phyloP scores from a whole-genome alignment of 2,329 filamentous ascomycete genomes.

The Rhinocladiella similis region DNA sequence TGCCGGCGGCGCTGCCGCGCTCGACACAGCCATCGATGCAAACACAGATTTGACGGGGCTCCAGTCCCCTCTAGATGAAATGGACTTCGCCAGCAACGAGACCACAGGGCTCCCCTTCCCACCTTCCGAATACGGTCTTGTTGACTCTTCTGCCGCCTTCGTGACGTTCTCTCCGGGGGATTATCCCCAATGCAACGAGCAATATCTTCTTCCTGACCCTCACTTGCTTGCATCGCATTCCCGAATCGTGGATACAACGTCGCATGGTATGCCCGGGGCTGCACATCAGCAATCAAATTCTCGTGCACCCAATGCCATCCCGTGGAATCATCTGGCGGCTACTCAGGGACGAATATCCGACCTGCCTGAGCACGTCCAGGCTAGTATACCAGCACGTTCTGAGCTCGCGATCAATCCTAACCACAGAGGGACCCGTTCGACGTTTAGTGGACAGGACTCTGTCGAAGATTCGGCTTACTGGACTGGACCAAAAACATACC shows the following conservation, averaged over 20 bases:
- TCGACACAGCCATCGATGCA: slow-evolving; percentile 14
- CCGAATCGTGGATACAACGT: neutral
- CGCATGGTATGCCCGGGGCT: slow-evolving; percentile 6
- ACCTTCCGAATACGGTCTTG: slow-evolving; percentile 2
- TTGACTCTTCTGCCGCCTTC: slow-evolving; percentile 10
- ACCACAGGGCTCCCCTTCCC: slow-evolving; percentile 7
- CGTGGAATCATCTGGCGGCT: slow-evolving; percentile 17
- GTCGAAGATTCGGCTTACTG: slow-evolving; percentile 22
- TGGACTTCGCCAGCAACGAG: slow-evolving; percentile 11
- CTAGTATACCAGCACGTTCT: neutral
- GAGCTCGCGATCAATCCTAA: slow-evolving; percentile 1
- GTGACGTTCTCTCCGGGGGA: slow-evolving; percentile 2
- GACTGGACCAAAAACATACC: slow-evolving; percentile 14
- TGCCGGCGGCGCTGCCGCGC: slow-evolving; percentile 17
- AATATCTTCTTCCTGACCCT: slow-evolving; percentile 10
- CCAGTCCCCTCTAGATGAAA: slow-evolving; percentile 15
- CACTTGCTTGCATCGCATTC: slow-evolving; percentile 2
- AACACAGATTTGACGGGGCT: slow-evolving; percentile 20
- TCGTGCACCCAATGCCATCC: neutral
- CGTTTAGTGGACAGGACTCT: slow-evolving; percentile 17
- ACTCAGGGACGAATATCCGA: slow-evolving; percentile 6
- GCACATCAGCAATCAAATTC: slow-evolving; percentile 9
- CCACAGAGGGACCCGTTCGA: slow-evolving; percentile 7
- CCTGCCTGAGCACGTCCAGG: slow-evolving; percentile 1
- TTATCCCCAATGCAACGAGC: slow-evolving; percentile 7